Conservation (phyloP, 1,284 basidiomycete species). For the Psilocybe mexicana region DNA sequence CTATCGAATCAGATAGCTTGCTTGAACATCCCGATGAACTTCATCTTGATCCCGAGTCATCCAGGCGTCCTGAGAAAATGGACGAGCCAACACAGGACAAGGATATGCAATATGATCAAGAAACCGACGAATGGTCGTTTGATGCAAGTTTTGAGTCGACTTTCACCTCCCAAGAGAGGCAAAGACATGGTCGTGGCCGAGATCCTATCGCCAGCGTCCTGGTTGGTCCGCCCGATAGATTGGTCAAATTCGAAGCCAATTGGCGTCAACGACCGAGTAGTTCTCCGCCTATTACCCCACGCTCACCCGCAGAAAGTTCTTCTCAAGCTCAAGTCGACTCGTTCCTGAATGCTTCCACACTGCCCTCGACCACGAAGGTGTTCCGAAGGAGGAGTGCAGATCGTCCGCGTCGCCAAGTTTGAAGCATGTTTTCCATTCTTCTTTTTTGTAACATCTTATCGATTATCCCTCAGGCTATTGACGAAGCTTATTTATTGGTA, state of each 20-base stretch:
- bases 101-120: not conserved
- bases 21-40: constrained; percentile 26
- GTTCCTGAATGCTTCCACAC: constrained; percentile 5
- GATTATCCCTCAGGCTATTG: not conserved
- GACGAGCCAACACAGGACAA: not conserved
- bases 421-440: not conserved
- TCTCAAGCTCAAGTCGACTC: not conserved
- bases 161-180: not conserved
- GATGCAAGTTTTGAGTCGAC: not conserved
- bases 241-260: not conserved
- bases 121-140: constrained; percentile 5
- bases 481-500: not conserved
- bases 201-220: not conserved
- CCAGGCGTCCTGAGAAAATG: constrained; percentile 9
- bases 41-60: constrained; percentile 20
- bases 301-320: constrained; percentile 2
- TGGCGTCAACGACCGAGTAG: constrained; percentile 14
- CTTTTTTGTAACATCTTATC: not conserved
- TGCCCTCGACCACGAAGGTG: constrained; percentile 3
- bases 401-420: constrained; percentile 1
- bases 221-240: not conserved
- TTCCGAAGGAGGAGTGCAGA: constrained; percentile 17
- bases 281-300: constrained; percentile 11
- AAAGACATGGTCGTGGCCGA: not conserved
- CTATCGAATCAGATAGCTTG: constrained; percentile 15